Conservation (phyloP, 805 yeast species). For the Metschnikowia koreensis region DNA sequence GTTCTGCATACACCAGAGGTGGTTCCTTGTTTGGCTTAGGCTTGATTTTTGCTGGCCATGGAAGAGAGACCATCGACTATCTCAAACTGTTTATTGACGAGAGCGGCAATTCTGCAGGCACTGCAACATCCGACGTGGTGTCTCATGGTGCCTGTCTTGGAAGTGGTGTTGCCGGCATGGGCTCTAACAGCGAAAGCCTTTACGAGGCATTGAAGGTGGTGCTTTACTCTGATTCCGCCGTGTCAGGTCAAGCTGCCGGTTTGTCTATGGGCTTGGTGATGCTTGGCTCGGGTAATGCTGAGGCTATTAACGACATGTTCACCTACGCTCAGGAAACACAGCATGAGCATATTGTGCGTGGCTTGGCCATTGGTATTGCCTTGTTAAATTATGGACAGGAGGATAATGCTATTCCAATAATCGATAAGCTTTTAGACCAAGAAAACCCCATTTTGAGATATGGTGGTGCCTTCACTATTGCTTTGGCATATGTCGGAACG, state of each 20-base stretch:
- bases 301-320: conserved; percentile 74
- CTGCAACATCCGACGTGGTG: conserved; percentile 72
- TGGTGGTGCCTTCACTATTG: conserved; percentile 94
- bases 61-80: conserved; percentile 79
- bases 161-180: conserved; percentile 96
- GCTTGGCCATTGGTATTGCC: conserved; percentile 88
- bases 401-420: conserved; percentile 68
- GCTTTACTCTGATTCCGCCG: conserved; percentile 84
- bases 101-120: conserved; percentile 61
- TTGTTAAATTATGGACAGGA: conserved; percentile 83
- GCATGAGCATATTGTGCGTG: conserved; percentile 92
- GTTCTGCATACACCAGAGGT: conserved; percentile 89
- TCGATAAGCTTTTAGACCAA: conserved; percentile 63
- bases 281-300: conserved; percentile 83
- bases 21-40: conserved; percentile 94
- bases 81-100: conserved; percentile 71
- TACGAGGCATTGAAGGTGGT: conserved; percentile 83
- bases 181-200: conserved; percentile 66
- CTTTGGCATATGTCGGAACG: conserved; percentile 95
- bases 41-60: conserved; percentile 93
- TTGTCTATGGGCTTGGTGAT: conserved; percentile 92
- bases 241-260: conserved; percentile 96
- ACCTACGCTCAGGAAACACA: conserved; percentile 92
- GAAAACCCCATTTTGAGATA: conserved; percentile 86
- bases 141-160: conserved; percentile 96